phyloP scores from a whole-genome alignment of 2,329 filamentous ascomycete species.

The Alternaria sp. region DNA sequence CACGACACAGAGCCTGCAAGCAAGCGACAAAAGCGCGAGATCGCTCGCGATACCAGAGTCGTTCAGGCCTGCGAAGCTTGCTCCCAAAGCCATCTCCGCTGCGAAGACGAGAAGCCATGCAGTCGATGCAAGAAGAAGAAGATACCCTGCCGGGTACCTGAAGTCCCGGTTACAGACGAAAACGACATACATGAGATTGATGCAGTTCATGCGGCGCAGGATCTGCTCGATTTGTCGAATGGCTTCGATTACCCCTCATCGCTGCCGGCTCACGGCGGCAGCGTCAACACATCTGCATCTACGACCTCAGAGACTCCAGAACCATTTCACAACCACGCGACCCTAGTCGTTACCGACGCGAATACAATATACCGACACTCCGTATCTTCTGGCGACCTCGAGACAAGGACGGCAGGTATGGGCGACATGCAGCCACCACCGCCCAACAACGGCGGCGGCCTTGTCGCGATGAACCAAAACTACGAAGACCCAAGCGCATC shows the following conservation, averaged over 20 bases:
- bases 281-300: slow-evolving; percentile 5
- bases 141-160: slow-evolving; percentile 51
- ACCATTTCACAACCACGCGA: slow-evolving; percentile 5
- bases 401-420: background rate
- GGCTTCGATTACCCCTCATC: slow-evolving; percentile 26
- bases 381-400: background rate
- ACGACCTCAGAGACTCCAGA: slow-evolving; percentile 11
- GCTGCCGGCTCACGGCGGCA: slow-evolving; percentile 8
- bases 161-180: slow-evolving; percentile 17
- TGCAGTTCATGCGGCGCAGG: slow-evolving; percentile 39
- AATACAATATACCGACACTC: background rate
- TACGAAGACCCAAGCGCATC: slow-evolving; percentile 11
- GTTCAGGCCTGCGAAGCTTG: slow-evolving; percentile 60
- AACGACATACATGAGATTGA: slow-evolving; percentile 29
- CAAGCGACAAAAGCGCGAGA: slow-evolving; percentile 34
- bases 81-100: slow-evolving; percentile 60
- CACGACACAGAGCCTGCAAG: slow-evolving; percentile 48
- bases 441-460: slow-evolving; percentile 1
- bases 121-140: slow-evolving; percentile 59
- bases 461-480: slow-evolving; percentile 9
- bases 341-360: slow-evolving; percentile 1
- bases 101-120: slow-evolving; percentile 62
- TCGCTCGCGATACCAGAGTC: slow-evolving; percentile 36
- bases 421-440: slow-evolving; percentile 11
- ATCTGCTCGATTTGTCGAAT: slow-evolving; percentile 38